Evolutionary conservation across 345 rosid species (phyloP).

Genomic region (Citrus inodora): DNA sequence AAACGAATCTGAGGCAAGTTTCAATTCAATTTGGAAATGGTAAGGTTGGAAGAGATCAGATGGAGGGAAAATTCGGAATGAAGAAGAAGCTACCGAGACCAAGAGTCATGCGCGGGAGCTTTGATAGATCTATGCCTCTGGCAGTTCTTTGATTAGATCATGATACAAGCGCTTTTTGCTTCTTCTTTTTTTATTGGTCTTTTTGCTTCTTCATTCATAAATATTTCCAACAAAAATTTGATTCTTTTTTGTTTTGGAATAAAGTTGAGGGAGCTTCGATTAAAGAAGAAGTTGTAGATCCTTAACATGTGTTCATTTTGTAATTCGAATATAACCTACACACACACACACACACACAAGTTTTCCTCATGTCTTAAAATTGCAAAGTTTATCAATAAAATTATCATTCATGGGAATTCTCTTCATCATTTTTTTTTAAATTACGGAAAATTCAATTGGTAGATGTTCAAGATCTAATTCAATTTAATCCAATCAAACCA

Average conservation of each 20-base stretch:
- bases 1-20: neutral
- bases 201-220: neutral
- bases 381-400: neutral
- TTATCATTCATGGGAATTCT: neutral
- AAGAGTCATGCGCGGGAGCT: constrained; percentile 33
- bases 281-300: neutral
- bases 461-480: no score
- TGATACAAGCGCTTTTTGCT: neutral
- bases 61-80: constrained; percentile 11
- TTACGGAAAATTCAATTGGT: no score
- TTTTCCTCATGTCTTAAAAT: neutral
- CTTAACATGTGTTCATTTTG: neutral
- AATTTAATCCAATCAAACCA: no score
- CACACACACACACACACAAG: neutral
- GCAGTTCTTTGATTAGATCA: constrained; percentile 30
- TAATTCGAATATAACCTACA: neutral
- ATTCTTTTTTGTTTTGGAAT: neutral
- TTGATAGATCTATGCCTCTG: constrained; percentile 34
- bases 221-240: neutral
- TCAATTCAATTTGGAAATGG: constrained; percentile 8
- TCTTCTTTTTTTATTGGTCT: neutral
- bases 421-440: no score
- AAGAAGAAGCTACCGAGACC: constrained; percentile 26
- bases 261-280: no score
- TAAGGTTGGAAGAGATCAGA: constrained; percentile 7